These are phyloP conservation scores for Cladosporium cucumerinum DNA, from an alignment of 2,329 filamentous ascomycete genomes.

Conservation along the genomic window DNA sequence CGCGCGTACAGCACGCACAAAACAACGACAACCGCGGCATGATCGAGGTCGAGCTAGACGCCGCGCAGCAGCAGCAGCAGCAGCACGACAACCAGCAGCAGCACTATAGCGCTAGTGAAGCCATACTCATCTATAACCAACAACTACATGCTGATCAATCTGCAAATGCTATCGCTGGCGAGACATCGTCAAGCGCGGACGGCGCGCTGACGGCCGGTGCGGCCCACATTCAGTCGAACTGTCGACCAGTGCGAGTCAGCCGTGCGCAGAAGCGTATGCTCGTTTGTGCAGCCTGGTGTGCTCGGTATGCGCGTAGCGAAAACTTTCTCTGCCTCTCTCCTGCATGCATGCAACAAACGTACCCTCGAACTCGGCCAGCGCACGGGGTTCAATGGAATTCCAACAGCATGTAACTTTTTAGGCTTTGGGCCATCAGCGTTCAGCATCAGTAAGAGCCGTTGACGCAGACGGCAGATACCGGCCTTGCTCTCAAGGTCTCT, in stretches of 20 bases:
- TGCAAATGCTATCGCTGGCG: constrained; percentile 6
- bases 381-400: neutral
- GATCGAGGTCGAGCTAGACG: neutral
- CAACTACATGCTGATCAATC: neutral
- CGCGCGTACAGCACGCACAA: neutral
- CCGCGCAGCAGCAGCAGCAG: neutral
- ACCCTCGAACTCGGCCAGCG: constrained; percentile 3
- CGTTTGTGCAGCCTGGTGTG: constrained; percentile 3
- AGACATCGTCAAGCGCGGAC: neutral
- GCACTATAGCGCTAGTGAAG: neutral
- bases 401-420: neutral
- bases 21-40: neutral
- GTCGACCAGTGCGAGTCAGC: constrained; percentile 12
- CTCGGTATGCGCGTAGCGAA: constrained; percentile 8
- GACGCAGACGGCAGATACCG: constrained; percentile 1
- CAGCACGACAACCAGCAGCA: neutral
- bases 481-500: neutral
- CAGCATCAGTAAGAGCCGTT: constrained; percentile 1
- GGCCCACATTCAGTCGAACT: constrained; percentile 8
- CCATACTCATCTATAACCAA: constrained; percentile 7
- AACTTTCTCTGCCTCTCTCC: neutral
- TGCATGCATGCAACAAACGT: neutral
- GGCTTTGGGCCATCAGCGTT: neutral
- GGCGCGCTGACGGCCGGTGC: constrained; percentile 14
- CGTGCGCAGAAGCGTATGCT: constrained; percentile 3